Percentiles rank a stretch among this genome's conserved stretches.
Evolutionary conservation across 805 yeast genomes (phyloP).

Genomic region (Cyberlindnera mycetangii): DNA sequence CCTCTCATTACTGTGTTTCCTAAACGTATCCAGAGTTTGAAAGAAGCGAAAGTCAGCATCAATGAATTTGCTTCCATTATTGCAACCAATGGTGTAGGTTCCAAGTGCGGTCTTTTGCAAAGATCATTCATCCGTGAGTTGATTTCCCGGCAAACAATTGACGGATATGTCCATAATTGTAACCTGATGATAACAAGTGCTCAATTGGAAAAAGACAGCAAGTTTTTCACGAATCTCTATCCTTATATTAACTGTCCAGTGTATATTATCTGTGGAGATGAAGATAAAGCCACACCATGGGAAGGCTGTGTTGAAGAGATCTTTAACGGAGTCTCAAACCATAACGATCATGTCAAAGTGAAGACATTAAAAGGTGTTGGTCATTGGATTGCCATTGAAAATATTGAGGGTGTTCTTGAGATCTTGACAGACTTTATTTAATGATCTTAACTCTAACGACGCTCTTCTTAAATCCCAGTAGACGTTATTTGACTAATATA

Average conservation of each 20-base stretch:
- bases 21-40: not conserved
- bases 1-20: not conserved
- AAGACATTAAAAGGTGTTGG: slow-evolving; percentile 1
- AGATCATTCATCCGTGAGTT: slow-evolving; percentile 7
- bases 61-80: not conserved
- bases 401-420: not conserved
- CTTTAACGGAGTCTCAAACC: not conserved
- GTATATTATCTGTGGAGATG: slow-evolving; percentile 3
- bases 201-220: not conserved
- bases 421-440: not conserved
- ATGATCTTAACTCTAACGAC: too few species aligned
- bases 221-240: slow-evolving; percentile 1
- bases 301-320: slow-evolving; percentile 2
- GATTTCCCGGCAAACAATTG: slow-evolving; percentile 1
- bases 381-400: slow-evolving; percentile 12
- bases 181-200: slow-evolving; percentile 1
- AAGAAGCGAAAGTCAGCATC: not conserved
- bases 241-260: slow-evolving; percentile 1
- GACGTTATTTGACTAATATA: too few species aligned
- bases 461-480: too few species aligned
- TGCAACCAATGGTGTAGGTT: slow-evolving; percentile 4
- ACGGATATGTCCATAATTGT: slow-evolving; percentile 9
- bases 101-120: not conserved
- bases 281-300: slow-evolving; percentile 11
- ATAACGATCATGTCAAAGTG: not conserved